Base-by-base conservation (phyloP, 768 basidiomycete genomes). In the Mycena olivaceomarginata region DNA sequence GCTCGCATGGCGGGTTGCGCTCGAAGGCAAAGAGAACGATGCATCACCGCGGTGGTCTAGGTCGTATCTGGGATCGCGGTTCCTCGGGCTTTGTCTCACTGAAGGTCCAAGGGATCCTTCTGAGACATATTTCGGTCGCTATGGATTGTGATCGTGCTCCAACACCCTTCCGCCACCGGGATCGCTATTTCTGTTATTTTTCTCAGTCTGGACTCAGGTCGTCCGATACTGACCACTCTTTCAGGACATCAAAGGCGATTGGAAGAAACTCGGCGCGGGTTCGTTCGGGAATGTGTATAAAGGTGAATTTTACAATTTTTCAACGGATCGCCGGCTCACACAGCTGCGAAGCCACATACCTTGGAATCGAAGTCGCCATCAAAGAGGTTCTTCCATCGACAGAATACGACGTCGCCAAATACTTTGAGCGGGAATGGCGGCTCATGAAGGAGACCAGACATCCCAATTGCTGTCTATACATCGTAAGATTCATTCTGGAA, bases 391-490 rank as follows among this genome's bases (percentile, higher is more conserved):
- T 98, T 10, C 97, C 97, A 0, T 97, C 95, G 25, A 94, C 87
- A 7, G 96, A 95, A 74, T 99, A 99, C 85, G 97, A 98, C 81
- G 97, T 98, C 46, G 91, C 94, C 81, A 99, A 99, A 86, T 99
- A 99, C 88, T 98, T 99, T 84, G 96, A 98, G 82, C 92, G 98
- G n/a, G 98, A 99, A 90, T 98, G 97, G 96, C 91, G 96, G 41
- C 92, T 99, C 41, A 98, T 99, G 97, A 97, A 97, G 90, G 92
- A 82, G 76, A 86, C 80, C 1, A 46, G 25, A 22, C 48, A 70
- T 70, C 77, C 79, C 13, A 78, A 43, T 76, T 46, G 78, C 56
- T 20, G 46, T 68, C 72, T 59, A 18, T 77, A 71, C 39, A 70
- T 75, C 48, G 75, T 77, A 53, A 39, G 68, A 48, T 45, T 39